These are phyloP conservation scores for Juglanconis juglandina DNA, from an alignment of 2,329 filamentous ascomycete genomes.

Conservation along the genomic window DNA sequence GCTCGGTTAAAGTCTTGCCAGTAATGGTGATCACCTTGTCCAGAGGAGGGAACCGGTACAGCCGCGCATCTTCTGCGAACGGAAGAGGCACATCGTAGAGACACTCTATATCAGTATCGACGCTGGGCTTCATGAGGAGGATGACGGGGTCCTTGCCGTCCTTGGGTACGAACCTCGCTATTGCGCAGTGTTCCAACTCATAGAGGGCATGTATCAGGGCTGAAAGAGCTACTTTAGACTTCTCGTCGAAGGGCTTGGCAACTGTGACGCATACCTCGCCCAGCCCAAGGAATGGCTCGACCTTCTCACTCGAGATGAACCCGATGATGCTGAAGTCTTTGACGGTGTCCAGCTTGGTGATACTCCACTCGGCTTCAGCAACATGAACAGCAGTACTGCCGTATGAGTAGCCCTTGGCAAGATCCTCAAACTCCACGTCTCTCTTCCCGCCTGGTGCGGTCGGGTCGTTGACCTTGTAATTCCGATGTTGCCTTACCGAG, in stretches of 20 bases:
- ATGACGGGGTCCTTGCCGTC: slow-evolving; percentile 75
- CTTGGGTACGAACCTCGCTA: slow-evolving; percentile 82
- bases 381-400: slow-evolving; percentile 90
- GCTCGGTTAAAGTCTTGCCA: slow-evolving; percentile 74
- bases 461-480: slow-evolving; percentile 77
- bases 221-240: slow-evolving; percentile 78
- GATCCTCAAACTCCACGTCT: slow-evolving; percentile 75
- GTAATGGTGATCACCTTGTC: slow-evolving; percentile 85
- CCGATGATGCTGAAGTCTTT: slow-evolving; percentile 79
- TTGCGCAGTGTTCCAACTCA: slow-evolving; percentile 79
- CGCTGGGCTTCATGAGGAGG: slow-evolving; percentile 73
- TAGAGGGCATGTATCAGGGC: slow-evolving; percentile 84
- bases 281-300: slow-evolving; percentile 81
- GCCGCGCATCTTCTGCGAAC: slow-evolving; percentile 86
- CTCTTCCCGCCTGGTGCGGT: slow-evolving; percentile 72
- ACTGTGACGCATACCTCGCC: slow-evolving; percentile 76
- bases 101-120: slow-evolving; percentile 77
- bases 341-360: slow-evolving; percentile 79
- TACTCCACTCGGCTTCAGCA: slow-evolving; percentile 77
- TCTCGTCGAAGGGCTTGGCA: slow-evolving; percentile 73
- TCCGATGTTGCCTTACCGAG: slow-evolving; percentile 70
- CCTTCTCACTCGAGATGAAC: slow-evolving; percentile 73
- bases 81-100: slow-evolving; percentile 87
- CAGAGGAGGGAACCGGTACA: slow-evolving; percentile 87
- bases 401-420: slow-evolving; percentile 94